phyloP scores from a whole-genome alignment of 192 early-diverging fungal genomes.

The Coemansia sp. region DNA sequence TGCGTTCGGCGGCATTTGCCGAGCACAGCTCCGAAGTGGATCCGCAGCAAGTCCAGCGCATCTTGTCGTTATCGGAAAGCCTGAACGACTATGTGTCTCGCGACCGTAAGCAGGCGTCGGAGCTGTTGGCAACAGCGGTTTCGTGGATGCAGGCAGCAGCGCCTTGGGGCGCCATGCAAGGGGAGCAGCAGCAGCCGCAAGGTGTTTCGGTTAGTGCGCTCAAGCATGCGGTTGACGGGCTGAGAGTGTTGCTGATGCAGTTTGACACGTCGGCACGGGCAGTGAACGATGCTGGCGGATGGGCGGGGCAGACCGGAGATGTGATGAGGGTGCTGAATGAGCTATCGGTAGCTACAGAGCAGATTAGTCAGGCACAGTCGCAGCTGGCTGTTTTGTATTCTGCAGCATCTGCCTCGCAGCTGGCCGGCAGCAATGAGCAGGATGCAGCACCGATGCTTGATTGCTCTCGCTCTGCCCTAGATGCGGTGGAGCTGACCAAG shows the following conservation, averaged over 20 bases:
- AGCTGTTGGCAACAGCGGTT: conserved; percentile 17
- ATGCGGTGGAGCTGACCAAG: conserved; percentile 8
- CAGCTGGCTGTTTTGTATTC: conserved; percentile 7
- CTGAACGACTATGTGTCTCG: conserved; percentile 15
- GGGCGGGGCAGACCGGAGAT: conserved; percentile 6
- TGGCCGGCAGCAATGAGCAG: conserved; percentile 4
- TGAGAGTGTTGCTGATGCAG: conserved; percentile 23
- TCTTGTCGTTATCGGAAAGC: conserved; percentile 26
- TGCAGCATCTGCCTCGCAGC: conserved; percentile 3
- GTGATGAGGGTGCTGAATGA: conserved; percentile 8
- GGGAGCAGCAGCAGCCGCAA: background rate
- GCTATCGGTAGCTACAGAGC: conserved; percentile 5
- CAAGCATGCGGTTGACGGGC: conserved; percentile 19
- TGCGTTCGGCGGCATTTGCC: conserved; percentile 25
- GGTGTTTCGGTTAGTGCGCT: conserved; percentile 5
- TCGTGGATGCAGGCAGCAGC: conserved; percentile 31
- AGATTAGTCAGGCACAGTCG: conserved; percentile 7
- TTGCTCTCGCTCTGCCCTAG: conserved; percentile 4
- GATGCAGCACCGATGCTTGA: conserved; percentile 10
- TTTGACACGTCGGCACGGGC: conserved; percentile 9
- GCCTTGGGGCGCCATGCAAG: conserved; percentile 7
- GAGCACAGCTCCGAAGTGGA: conserved; percentile 39
- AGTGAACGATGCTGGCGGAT: conserved; percentile 25
- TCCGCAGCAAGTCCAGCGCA: conserved; percentile 33
- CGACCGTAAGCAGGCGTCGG: conserved; percentile 33